A percentile compares a stretch with the other conserved stretches of the same genome.
These are phyloP conservation scores for Aspergillus vadensis DNA, from an alignment of 2,329 filamentous ascomycete genomes.

Conservation along the genomic window DNA sequence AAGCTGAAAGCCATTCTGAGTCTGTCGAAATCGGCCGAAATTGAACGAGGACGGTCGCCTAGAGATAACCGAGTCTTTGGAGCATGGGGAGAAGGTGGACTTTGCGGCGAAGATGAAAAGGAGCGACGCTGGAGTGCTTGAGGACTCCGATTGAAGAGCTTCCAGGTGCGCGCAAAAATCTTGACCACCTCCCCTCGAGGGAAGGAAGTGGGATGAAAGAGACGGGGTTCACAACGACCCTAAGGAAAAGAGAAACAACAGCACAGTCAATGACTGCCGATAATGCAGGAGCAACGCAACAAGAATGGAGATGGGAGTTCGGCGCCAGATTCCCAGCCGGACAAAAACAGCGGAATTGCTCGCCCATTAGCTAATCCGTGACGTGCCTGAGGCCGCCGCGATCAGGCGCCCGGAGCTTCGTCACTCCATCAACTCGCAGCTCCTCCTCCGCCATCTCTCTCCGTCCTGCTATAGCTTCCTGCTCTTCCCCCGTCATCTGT, in stretches of 20 bases:
- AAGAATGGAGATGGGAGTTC: not conserved
- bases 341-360: slow-evolving; percentile 27
- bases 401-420: slow-evolving; percentile 46
- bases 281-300: not conserved
- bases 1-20: slow-evolving; percentile 66
- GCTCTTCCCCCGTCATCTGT: slow-evolving; percentile 2
- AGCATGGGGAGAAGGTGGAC: slow-evolving; percentile 43
- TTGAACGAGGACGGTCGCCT: slow-evolving; percentile 40
- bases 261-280: not conserved
- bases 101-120: slow-evolving; percentile 40
- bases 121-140: slow-evolving; percentile 47
- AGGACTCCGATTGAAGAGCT: slow-evolving; percentile 47
- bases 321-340: slow-evolving; percentile 1
- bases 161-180: slow-evolving; percentile 49
- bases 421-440: slow-evolving; percentile 39
- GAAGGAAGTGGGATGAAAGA: slow-evolving; percentile 21
- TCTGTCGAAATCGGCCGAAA: slow-evolving; percentile 41
- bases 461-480: slow-evolving; percentile 5
- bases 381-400: slow-evolving; percentile 25
- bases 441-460: slow-evolving; percentile 37
- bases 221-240: slow-evolving; percentile 14
- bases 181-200: slow-evolving; percentile 36
- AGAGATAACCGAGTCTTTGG: slow-evolving; percentile 34
- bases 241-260: slow-evolving; percentile 4
- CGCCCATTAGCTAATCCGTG: slow-evolving; percentile 12